These are phyloP conservation scores for Spathaspora hagerdaliae DNA, from an alignment of 805 yeast species.

Conservation along the genomic window DNA sequence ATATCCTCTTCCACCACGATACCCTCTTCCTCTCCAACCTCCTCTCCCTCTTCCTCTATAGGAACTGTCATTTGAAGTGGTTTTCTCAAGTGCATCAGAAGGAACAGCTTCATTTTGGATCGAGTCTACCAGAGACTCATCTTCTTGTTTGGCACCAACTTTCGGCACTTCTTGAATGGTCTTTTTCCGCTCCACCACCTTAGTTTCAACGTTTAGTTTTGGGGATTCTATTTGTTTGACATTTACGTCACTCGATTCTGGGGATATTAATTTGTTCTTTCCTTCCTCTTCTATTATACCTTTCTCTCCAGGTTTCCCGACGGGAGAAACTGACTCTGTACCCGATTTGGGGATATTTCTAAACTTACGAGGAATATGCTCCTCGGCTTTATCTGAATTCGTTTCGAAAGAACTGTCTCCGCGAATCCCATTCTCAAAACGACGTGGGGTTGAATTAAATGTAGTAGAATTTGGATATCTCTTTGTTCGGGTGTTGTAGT, in stretches of 20 bases:
- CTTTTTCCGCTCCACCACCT: too few species aligned
- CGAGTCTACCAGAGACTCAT: neutral
- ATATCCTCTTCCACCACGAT: constrained; percentile 9
- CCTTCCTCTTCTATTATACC: neutral
- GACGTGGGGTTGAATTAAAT: neutral
- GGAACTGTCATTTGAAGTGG: neutral
- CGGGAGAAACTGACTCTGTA: neutral
- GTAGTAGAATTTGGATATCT: neutral
- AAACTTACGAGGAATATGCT: constrained; percentile 4
- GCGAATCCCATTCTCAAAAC: neutral
- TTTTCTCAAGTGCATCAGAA: neutral
- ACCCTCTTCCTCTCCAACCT: constrained; percentile 1
- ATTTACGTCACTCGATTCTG: neutral
- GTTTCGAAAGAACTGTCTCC: neutral
- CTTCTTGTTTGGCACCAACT: neutral
- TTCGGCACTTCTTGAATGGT: too few species aligned
- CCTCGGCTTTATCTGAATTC: neutral
- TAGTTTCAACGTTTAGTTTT: too few species aligned
- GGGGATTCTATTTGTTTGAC: too few species aligned
- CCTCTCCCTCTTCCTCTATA: constrained; percentile 4
- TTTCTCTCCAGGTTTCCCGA: neutral
- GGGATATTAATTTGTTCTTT: neutral
- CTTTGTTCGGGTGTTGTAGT: neutral
- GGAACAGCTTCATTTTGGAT: too few species aligned
- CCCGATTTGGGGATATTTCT: neutral